These are phyloP conservation scores for Aureobasidium sp. DNA, from an alignment of 2,329 filamentous ascomycete genomes.

Conservation along the genomic window DNA sequence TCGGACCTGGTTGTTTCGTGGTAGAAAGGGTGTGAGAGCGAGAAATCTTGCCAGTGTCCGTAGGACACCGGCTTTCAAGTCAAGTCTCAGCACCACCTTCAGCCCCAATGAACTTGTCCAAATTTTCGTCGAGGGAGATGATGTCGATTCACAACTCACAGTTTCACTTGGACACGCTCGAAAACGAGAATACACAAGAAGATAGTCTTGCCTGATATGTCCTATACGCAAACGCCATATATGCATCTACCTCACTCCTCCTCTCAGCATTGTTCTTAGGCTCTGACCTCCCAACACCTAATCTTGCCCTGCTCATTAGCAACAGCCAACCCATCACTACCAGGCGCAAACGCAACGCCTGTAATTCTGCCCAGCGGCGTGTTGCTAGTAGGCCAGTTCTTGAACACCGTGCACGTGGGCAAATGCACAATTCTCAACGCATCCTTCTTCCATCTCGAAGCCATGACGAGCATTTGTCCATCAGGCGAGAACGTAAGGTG, in stretches of 20 bases:
- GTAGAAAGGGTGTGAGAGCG: too few relatives aligned
- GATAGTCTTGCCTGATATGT: neutral
- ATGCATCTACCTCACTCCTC: neutral
- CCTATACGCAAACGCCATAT: neutral
- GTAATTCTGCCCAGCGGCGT: conserved; percentile 84
- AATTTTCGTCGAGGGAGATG: neutral
- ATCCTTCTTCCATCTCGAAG: conserved; percentile 80
- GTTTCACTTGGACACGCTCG: neutral
- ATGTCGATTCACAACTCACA: neutral
- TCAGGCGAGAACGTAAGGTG: conserved; percentile 77
- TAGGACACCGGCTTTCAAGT: neutral
- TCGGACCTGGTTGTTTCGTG: too few relatives aligned
- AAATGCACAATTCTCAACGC: conserved; percentile 82
- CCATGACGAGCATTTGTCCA: conserved; percentile 82
- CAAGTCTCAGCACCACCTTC: neutral
- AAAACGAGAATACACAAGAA: neutral
- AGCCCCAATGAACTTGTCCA: neutral
- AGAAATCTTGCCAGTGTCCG: too few relatives aligned
- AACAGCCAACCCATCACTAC: conserved; percentile 60
- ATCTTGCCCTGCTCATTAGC: conserved; percentile 87
- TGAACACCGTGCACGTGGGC: conserved; percentile 86
- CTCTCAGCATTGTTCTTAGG: neutral
- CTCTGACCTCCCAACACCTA: conserved; percentile 74
- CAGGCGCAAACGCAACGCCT: conserved; percentile 39
- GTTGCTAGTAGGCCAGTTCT: conserved; percentile 90